A percentile compares a stretch with the other conserved stretches of the same genome.
Evolutionary conservation across 805 yeast species (phyloP).

Genomic region (Kodamaea hsintzibuensis): DNA sequence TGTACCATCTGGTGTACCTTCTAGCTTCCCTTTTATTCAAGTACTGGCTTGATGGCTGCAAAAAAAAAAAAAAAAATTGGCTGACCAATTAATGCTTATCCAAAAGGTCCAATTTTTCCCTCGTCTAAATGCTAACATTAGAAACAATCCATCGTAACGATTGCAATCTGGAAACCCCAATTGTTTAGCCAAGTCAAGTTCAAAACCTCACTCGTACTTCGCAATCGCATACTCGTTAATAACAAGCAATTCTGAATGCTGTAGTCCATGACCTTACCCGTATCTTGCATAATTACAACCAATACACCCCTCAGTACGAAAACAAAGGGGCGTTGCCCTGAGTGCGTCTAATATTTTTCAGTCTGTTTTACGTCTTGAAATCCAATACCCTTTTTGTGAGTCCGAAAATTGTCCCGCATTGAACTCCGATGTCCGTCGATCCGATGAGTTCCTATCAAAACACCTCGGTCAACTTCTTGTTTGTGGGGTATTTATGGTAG

Average conservation of each 20-base stretch:
- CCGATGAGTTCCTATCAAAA: background rate
- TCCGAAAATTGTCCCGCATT: background rate
- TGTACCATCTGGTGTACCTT: no score
- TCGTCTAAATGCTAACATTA: background rate
- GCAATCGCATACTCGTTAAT: background rate
- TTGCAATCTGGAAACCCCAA: background rate
- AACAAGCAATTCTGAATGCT: background rate
- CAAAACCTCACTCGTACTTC: background rate
- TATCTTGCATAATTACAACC: background rate
- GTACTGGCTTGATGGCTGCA: no score
- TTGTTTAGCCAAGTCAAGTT: background rate
- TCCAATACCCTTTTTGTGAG: background rate
- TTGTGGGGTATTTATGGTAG: background rate
- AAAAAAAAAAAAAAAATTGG: no score
- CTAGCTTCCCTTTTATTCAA: no score
- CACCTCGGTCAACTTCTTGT: background rate
- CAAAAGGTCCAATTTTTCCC: background rate
- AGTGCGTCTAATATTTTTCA: slow-evolving; percentile 3
- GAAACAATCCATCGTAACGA: background rate
- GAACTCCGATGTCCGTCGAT: slow-evolving; percentile 2
- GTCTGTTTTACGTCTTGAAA: slow-evolving; percentile 1
- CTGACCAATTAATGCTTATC: no score
- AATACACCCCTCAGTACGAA: background rate
- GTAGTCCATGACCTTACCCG: background rate
- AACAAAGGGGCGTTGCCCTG: slow-evolving; percentile 2